Evolutionary conservation across 1,139 yeast species (phyloP), one percentile per base, ranked within the genome.

Genomic region (Kazachstania sp.): DNA sequence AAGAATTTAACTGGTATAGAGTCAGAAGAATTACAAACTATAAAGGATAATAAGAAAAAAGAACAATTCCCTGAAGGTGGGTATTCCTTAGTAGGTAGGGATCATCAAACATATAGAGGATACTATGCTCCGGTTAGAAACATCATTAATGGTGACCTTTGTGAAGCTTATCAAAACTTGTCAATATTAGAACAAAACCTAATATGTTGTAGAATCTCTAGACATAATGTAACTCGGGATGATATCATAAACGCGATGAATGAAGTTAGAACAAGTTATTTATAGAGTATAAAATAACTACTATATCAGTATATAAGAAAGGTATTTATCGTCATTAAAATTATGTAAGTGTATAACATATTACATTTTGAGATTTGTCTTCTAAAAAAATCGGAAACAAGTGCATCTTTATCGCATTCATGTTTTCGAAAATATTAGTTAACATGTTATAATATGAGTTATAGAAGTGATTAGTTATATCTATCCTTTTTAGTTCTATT

Each of bases 121-220:
- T 84, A 83, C 60, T 87, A 86, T 59, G 80, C 79, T 19, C 96
- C 97, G 0, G 78, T 75, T 6, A 82, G 81, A 54, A 75, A 79
- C 47, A 81, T 86, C 2, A 73, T 92, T 41, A 97, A 92, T 65
- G 98, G 98, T 11, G 97, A 92, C 63, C 69, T 86, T 29, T 71
- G 92, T 45, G 97, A 87, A 57, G 45, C 48, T 13, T 61, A 53
- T 39, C 36, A 55, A 20, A 40, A 37, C 7, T 41, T 59, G 16
- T 45, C 53, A 2, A 39, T 49, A 1, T 39, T 51, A 20, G 64
- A 60, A 42, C 61, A 60, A 44, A 43, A 47, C 6, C 41, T 51
- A 15, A 45, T 62, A 12, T 53, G 54, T 32, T 48, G 52, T 13
- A 46, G 51, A 3, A 37, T 54, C 3, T 18, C 41, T 9, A 39